These are phyloP conservation scores for Pestalotiopsis sp. DNA, from an alignment of 2,329 filamentous ascomycete species.

Conservation along the genomic window DNA sequence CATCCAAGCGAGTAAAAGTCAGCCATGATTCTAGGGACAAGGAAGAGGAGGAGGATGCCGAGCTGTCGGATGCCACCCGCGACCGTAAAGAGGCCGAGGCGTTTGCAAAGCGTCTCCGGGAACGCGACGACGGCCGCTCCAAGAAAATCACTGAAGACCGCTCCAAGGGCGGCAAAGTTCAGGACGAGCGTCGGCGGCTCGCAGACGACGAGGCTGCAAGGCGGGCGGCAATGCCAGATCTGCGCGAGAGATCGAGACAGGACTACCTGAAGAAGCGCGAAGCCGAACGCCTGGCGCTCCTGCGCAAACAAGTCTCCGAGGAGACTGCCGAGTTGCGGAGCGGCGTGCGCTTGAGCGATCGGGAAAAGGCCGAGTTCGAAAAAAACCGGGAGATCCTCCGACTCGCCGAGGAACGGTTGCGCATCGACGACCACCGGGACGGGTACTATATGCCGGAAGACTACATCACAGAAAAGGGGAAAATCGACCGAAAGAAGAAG, in stretches of 20 bases:
- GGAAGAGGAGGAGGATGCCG: slow-evolving; percentile 41
- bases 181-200: slow-evolving; percentile 60
- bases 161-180: slow-evolving; percentile 48
- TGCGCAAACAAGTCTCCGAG: slow-evolving; percentile 87
- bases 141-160: slow-evolving; percentile 63
- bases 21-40: slow-evolving; percentile 43
- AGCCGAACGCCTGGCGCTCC: slow-evolving; percentile 77
- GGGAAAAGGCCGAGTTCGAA: slow-evolving; percentile 84
- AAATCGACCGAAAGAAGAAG: slow-evolving; percentile 84
- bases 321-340: slow-evolving; percentile 80
- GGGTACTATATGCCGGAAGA: slow-evolving; percentile 93
- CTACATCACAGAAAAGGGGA: slow-evolving; percentile 91
- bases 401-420: slow-evolving; percentile 79
- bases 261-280: slow-evolving; percentile 94
- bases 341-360: slow-evolving; percentile 71
- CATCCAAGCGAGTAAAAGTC: slow-evolving; percentile 69
- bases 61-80: slow-evolving; percentile 61
- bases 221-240: slow-evolving; percentile 72
- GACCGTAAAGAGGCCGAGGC: slow-evolving; percentile 77
- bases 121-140: slow-evolving; percentile 68
- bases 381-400: slow-evolving; percentile 81
- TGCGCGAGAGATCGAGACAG: slow-evolving; percentile 82
- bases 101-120: slow-evolving; percentile 73
- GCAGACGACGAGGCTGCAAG: slow-evolving; percentile 69
- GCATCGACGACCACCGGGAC: slow-evolving; percentile 88